These are phyloP conservation scores for Plantago coronopus DNA, from an alignment of 305 asterid genomes.

Conservation along the genomic window DNA sequence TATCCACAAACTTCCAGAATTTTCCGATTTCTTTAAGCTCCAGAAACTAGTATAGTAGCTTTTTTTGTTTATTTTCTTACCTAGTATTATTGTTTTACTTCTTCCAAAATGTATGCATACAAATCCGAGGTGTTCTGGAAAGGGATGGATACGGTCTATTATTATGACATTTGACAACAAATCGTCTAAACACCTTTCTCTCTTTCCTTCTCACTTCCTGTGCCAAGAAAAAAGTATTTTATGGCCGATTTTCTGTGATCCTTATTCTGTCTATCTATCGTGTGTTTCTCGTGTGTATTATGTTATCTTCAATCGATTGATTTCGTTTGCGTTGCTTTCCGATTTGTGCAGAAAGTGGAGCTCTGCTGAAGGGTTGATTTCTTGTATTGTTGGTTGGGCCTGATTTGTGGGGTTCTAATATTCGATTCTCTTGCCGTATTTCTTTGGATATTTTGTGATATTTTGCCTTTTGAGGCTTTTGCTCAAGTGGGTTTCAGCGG, in stretches of 20 bases:
- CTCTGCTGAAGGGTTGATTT: constrained; percentile 7
- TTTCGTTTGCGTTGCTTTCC: neutral
- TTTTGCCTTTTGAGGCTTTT: constrained; percentile 17
- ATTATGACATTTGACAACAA: neutral
- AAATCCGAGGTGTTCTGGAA: neutral
- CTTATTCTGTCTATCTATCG: constrained; percentile 15
- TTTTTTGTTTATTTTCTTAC: too few species aligned
- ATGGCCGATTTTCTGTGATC: constrained; percentile 16
- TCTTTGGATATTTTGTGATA: constrained; percentile 22
- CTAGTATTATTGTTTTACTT: too few species aligned
- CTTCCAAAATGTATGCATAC: neutral
- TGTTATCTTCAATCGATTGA: constrained; percentile 18
- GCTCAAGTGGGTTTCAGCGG: constrained; percentile 19
- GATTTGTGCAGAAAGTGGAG: constrained; percentile 8
- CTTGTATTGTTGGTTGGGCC: constrained; percentile 16
- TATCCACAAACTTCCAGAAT: too few species aligned
- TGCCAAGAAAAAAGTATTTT: neutral
- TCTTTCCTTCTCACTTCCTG: neutral
- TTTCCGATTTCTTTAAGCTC: too few species aligned
- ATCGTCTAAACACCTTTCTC: neutral
- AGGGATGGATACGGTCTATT: neutral
- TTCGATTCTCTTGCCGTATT: constrained; percentile 17
- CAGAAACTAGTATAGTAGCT: too few species aligned
- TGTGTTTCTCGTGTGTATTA: constrained; percentile 24
- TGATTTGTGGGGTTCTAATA: constrained; percentile 13